These are phyloP conservation scores for Micractinium conductrix DNA, from an alignment of 139 green algal species.

Conservation along the genomic window DNA sequence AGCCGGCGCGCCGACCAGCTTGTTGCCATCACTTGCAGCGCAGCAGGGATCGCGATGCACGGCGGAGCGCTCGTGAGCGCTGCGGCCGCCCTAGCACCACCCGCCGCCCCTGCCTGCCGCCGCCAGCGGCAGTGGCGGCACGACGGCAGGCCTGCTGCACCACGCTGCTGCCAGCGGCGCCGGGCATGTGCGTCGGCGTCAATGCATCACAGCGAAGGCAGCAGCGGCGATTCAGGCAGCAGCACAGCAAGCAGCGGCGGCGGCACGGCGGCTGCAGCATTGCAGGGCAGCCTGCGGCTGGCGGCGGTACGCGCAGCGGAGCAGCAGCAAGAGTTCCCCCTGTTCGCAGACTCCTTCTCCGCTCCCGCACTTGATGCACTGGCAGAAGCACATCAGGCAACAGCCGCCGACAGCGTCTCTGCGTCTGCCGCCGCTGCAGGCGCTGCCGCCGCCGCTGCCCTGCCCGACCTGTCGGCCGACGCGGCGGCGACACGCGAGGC, in stretches of 20 bases:
- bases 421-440: neutral
- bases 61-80: no score
- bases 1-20: no score
- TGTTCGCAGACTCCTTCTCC: conserved; percentile 59
- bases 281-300: conserved; percentile 10
- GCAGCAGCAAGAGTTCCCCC: neutral
- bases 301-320: conserved; percentile 24
- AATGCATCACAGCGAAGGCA: no score
- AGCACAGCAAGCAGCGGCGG: neutral
- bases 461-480: neutral
- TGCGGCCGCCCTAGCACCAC: no score
- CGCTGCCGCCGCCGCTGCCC: no score
- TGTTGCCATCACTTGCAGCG: no score
- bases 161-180: neutral
- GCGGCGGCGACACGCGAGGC: neutral
- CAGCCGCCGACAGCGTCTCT: neutral
- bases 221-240: no score
- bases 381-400: neutral
- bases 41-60: no score
- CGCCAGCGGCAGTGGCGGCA: no score
- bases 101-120: neutral
- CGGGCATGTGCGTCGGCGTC: neutral
- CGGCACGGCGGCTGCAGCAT: neutral
- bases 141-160: no score
- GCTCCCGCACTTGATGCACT: conserved; percentile 30